Evolutionary conservation across 2,329 filamentous ascomycete genomes (phyloP).

Genomic region (Fusarium hainanense): DNA sequence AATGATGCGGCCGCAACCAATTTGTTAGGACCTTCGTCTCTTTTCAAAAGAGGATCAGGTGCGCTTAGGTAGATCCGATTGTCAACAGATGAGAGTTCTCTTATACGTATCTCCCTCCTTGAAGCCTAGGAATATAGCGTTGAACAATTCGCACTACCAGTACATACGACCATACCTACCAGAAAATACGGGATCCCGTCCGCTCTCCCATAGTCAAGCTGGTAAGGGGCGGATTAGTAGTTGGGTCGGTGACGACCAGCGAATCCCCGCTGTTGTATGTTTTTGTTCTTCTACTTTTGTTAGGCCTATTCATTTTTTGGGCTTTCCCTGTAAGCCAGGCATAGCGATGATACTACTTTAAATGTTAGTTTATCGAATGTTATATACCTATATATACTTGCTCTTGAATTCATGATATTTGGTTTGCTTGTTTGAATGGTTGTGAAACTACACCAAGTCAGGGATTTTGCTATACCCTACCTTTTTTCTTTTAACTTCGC

Average conservation of each 20-base stretch:
- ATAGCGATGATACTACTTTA: not conserved
- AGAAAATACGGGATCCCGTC: slow-evolving; percentile 7
- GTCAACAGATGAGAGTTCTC: not conserved
- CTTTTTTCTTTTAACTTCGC: too few species aligned
- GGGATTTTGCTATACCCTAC: too few species aligned
- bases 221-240: slow-evolving; percentile 7
- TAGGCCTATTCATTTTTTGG: too few species aligned
- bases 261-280: slow-evolving; percentile 10
- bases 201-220: slow-evolving; percentile 9
- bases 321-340: not conserved
- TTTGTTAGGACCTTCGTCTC: too few species aligned
- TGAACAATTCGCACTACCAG: not conserved
- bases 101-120: not conserved
- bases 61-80: not conserved
- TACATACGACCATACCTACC: slow-evolving; percentile 4
- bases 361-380: not conserved
- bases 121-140: not conserved
- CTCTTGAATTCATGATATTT: too few species aligned
- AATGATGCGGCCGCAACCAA: slow-evolving; percentile 7
- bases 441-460: too few species aligned
- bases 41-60: too few species aligned
- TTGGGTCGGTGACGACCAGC: slow-evolving; percentile 10
- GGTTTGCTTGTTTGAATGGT: too few species aligned
- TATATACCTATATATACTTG: too few species aligned
- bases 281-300: not conserved